Evolutionary conservation across 2,329 filamentous ascomycete species (phyloP), one percentile per base, ranked within the genome.

Genomic region (Huntiella abstrusa): DNA sequence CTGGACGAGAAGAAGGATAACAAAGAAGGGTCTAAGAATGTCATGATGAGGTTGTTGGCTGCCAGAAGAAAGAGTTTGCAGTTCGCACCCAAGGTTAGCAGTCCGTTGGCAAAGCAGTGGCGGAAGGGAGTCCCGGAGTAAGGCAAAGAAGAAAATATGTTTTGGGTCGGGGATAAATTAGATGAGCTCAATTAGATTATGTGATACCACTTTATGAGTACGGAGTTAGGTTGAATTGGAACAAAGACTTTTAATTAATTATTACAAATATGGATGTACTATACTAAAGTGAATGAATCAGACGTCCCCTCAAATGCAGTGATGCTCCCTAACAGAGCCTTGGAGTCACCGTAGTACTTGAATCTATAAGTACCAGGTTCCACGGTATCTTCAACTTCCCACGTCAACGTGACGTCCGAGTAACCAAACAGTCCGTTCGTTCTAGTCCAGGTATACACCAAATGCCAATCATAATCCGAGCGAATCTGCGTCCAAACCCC

Each of bases 301-400:
- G 78, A 82, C 6, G 67, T 66, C 0, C 82, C 83, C 53, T 82
- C 73, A 63, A 93, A 91, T 3, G 71, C 59, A 35, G 64, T 72
- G 35, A 91, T 75, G 1, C 55, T 77, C 1, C 68, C 73, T 8
- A 77, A 54, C 4, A 48, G 33, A 12, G 66, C 66, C 70, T 87
- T 95, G 2, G 75, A 67, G 62, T 95, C 86, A 0, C 88, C 88
- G 61, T 78, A 88, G 57, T 95, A 96, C 62, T 69, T 74, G 40
- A 93, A 61, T 17, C 86, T 67, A 61, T 94, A 96, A 41, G 70
- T 74, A 0, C 87, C 87, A 1, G 60, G 61, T 49, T 68, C 64
- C 15, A 69, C 69, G 51, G 69, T 55, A 12, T 60, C 57, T 8
- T 52, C 54, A 33, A 60, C 61, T 60, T 86, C 78, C 87, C 87